Evolutionary conservation across 129 eudicot genomes (phyloP), one percentile per base, ranked within the genome.

Genomic region (Saussurea involucrata): DNA sequence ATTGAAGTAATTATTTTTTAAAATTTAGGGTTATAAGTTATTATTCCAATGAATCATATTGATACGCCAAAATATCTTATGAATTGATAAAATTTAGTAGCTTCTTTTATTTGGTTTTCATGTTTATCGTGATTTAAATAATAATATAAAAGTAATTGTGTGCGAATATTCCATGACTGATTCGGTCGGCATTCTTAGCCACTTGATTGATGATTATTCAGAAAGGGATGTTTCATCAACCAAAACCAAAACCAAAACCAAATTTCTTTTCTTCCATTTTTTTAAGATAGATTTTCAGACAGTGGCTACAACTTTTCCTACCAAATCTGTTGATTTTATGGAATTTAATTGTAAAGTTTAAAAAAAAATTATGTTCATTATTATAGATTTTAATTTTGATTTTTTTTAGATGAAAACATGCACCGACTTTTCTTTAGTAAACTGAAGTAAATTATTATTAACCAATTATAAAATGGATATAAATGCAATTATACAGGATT

Each of bases 401-500:
- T n/a, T n/a, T n/a, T n/a, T n/a, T n/a, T n/a, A n/a, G n/a, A n/a
- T n/a, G n/a, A n/a, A n/a, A n/a, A n/a, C n/a, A n/a, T n/a, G n/a
- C n/a, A n/a, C n/a, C n/a, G n/a, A n/a, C n/a, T n/a, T n/a, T n/a
- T n/a, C n/a, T n/a, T n/a, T n/a, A n/a, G n/a, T n/a, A n/a, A n/a
- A n/a, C n/a, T n/a, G n/a, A 53, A 18, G 6, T n/a, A 53, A 53
- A n/a, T 3, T 6, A n/a, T 3, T 6, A 53, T 17, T 3, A 17
- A 17, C 9, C 2, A 53, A 17, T 53, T 53, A n/a, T 53, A 53
- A 17, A 53, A n/a, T 53, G 21, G 61, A 3, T 53, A 53, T 53
- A 53, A 53, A 53, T 53, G 1, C 3, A 53, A 69, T 69, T 40
- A 2, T 44, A 58, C 77, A 78, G 87, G 80, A 75, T 18, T 66